A percentile compares a stretch with the other conserved stretches of the same genome.
These are phyloP conservation scores for Ascochyta fabae DNA, from an alignment of 2,329 filamentous ascomycete genomes.

Conservation along the genomic window DNA sequence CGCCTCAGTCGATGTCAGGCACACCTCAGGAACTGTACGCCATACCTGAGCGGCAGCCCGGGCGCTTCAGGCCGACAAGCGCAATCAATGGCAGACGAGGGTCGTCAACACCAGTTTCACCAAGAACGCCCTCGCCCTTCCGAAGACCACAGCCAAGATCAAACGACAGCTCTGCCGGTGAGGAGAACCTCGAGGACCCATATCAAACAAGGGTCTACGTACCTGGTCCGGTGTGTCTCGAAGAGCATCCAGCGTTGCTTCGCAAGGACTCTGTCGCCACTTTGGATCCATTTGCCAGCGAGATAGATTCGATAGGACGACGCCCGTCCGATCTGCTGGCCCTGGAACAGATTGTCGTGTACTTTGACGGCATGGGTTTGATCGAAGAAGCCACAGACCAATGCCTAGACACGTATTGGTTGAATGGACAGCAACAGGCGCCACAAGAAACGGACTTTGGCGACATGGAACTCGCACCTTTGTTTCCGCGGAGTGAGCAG, in stretches of 20 bases:
- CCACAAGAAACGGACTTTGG: conserved; percentile 6
- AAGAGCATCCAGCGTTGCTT: conserved; percentile 33
- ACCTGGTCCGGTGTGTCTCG: conserved; percentile 52
- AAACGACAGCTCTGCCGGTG: conserved; percentile 13
- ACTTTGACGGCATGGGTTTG: conserved; percentile 51
- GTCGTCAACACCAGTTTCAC: conserved; percentile 18
- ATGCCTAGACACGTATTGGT: conserved; percentile 44
- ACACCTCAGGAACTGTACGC: conserved; percentile 43
- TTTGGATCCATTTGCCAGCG: conserved; percentile 44
- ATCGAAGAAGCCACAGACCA: conserved; percentile 35
- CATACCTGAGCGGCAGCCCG: conserved; percentile 9
- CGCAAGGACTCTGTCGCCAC: conserved; percentile 52
- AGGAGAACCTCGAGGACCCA: neutral
- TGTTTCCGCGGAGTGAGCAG: conserved; percentile 7
- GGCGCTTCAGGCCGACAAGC: conserved; percentile 16
- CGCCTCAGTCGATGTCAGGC: conserved; percentile 36
- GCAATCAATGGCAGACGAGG: conserved; percentile 16
- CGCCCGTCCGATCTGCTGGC: conserved; percentile 33
- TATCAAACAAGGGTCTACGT: conserved; percentile 42
- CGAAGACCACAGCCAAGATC: conserved; percentile 1
- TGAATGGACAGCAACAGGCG: conserved; percentile 19
- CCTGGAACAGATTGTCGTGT: conserved; percentile 51
- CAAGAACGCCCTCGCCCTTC: conserved; percentile 12
- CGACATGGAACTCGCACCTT: conserved; percentile 15
- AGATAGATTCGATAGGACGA: conserved; percentile 21